Percentiles rank a stretch among this genome's conserved stretches.
Evolutionary conservation across 805 yeast species (phyloP).

Genomic region (Spathaspora gorwiae): DNA sequence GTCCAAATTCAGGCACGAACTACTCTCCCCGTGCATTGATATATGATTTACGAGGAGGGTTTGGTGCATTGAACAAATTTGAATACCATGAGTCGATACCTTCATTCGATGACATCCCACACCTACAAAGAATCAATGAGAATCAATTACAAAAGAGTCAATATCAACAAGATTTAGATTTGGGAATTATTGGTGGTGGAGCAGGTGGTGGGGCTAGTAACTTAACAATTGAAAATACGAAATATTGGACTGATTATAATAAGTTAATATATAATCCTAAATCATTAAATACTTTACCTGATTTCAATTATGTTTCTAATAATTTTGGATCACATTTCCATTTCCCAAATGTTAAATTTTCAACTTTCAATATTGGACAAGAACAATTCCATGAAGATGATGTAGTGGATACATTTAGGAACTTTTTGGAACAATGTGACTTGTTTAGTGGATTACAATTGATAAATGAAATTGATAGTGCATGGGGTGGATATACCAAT

Average conservation of each 20-base stretch:
- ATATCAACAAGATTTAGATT: conserved; percentile 64
- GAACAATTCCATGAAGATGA: conserved; percentile 46
- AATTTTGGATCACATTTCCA: conserved; percentile 15
- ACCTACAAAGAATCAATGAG: not conserved
- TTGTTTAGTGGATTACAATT: conserved; percentile 65
- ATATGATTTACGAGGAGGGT: conserved; percentile 79
- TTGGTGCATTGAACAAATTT: conserved; percentile 59
- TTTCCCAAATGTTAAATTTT: conserved; percentile 38
- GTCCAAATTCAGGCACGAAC: conserved; percentile 31
- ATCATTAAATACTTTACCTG: conserved; percentile 47
- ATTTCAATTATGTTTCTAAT: conserved; percentile 50
- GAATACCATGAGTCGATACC: conserved; percentile 36
- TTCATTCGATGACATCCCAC: not conserved
- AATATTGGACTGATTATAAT: conserved; percentile 79
- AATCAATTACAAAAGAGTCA: conserved; percentile 40
- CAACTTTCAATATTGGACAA: conserved; percentile 50
- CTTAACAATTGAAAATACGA: conserved; percentile 40
- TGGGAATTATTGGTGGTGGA: conserved; percentile 23
- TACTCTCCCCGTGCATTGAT: conserved; percentile 77
- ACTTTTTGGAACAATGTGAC: conserved; percentile 72
- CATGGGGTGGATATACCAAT: conserved; percentile 78
- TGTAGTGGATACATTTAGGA: conserved; percentile 52
- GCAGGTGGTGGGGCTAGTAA: not conserved
- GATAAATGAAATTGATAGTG: conserved; percentile 65
- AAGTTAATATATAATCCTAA: conserved; percentile 63